Conservation (phyloP, 2,329 filamentous ascomycete genomes). For the Fusarium floridanum region DNA sequence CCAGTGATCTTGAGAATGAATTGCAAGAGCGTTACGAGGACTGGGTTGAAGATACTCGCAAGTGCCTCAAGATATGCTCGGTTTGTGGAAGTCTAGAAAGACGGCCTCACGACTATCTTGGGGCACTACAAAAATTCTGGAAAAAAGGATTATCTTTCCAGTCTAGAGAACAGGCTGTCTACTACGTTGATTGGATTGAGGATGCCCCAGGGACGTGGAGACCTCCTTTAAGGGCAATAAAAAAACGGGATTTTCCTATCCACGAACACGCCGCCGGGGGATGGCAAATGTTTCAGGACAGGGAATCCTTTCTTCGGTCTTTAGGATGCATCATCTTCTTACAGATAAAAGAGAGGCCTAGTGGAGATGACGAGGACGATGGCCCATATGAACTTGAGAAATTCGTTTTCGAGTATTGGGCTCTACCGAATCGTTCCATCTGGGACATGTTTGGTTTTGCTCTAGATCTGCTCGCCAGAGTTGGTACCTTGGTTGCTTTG, state of each 20-base stretch:
- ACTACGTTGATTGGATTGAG: not conserved
- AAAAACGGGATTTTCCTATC: no score
- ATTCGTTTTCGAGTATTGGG: not conserved
- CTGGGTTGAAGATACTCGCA: not conserved
- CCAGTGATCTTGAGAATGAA: not conserved
- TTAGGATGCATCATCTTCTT: not conserved
- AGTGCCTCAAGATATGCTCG: not conserved
- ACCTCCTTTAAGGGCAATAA: no score
- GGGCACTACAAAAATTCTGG: not conserved
- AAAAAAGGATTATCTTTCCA: not conserved
- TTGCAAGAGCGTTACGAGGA: not conserved
- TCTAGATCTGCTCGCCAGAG: no score
- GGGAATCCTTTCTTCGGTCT: not conserved
- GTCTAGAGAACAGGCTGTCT: not conserved
- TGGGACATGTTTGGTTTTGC: not conserved
- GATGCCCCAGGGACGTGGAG: no score
- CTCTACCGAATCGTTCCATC: not conserved
- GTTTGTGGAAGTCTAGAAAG: not conserved
- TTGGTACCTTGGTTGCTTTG: no score
- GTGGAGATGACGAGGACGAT: not conserved
- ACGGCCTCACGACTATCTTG: not conserved
- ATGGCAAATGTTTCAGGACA: not conserved
- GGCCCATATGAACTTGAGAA: not conserved
- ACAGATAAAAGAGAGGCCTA: not conserved
- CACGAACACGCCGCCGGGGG: not conserved